Base-by-base conservation (phyloP, 1,284 basidiomycete species). In the Peniophora sp. region DNA sequence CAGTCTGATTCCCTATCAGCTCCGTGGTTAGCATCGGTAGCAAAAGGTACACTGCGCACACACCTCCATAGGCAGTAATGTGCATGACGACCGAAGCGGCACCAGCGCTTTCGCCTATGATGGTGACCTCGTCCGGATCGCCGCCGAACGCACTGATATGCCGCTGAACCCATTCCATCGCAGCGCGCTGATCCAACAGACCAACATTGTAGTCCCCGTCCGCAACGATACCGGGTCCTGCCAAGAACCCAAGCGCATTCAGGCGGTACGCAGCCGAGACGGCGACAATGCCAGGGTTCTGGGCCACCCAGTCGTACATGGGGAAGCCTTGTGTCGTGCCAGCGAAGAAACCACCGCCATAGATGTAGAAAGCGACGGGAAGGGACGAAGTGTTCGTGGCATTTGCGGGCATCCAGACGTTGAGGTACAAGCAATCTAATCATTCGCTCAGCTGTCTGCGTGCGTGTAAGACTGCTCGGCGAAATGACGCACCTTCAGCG, bases 231-330 rank as follows among this genome's bases (percentile, higher is more conserved):
- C 48, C 56, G n/a, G 50, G 70, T 5, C 67, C 60, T 2, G 74
- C 61, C 27, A 79, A 67, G 64, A 81, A 82, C 23, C 81, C 80
- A 50, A 82, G 71, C 2, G 77, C 65, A 47, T 70, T 69, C 34
- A 82, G 69, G 3, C 77, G 72, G 57, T 81, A 81, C 53, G 77
- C 74, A 14, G 79, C 69, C 2, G 75, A 76, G 9, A 79, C 78
- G 27, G 73, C 71, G 36, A 81, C 68, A 34, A 82, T 69, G 46
- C 74, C 72, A 10, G 73, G 73, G 32, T 67, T 64, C 53, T 74
- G 71, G 9, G 63, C 61, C 49, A 82, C 65, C 77, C 75, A 80
- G 54, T 70, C 66, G 55, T 78, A 73, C 58, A 81, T 41, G 3
- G 47, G 52, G 25, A 50, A 53, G 27, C 8, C 45, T 51, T 47